phyloP scores from a whole-genome alignment of 495 filamentous ascomycete species.

The Hypoxylon subgilvum region DNA sequence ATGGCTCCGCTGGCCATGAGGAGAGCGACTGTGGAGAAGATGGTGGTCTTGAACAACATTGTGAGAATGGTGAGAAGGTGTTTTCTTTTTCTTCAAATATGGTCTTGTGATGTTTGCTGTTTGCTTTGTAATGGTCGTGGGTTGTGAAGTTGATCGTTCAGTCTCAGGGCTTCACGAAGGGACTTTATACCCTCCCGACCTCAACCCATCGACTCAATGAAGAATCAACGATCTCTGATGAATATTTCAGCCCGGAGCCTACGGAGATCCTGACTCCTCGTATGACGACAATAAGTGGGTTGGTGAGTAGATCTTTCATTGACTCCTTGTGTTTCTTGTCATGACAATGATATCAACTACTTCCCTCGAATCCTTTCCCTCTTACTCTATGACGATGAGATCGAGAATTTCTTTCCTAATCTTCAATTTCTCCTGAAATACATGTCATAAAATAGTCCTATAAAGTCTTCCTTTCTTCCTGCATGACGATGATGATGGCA shows the following conservation, averaged over 20 bases:
- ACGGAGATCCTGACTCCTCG: neutral
- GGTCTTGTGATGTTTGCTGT: neutral
- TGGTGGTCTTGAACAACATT: neutral
- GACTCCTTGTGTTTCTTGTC: no score
- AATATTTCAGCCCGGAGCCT: neutral
- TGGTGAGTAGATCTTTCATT: no score
- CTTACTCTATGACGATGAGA: neutral
- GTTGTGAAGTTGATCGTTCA: neutral
- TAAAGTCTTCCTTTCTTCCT: neutral
- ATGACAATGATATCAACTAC: no score
- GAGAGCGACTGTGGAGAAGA: constrained; percentile 1
- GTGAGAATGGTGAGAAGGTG: neutral
- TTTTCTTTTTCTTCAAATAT: neutral
- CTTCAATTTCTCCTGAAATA: neutral
- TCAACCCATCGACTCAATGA: neutral
- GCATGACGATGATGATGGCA: neutral
- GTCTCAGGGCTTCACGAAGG: neutral
- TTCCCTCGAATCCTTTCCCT: no score
- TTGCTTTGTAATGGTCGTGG: neutral
- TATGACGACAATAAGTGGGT: no score
- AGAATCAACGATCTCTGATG: neutral
- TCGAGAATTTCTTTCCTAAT: no score
- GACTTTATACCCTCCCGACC: neutral
- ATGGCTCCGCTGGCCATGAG: constrained; percentile 3
- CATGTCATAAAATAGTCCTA: neutral